phyloP scores from a whole-genome alignment of 345 rosid species.

The Punica granatum region DNA sequence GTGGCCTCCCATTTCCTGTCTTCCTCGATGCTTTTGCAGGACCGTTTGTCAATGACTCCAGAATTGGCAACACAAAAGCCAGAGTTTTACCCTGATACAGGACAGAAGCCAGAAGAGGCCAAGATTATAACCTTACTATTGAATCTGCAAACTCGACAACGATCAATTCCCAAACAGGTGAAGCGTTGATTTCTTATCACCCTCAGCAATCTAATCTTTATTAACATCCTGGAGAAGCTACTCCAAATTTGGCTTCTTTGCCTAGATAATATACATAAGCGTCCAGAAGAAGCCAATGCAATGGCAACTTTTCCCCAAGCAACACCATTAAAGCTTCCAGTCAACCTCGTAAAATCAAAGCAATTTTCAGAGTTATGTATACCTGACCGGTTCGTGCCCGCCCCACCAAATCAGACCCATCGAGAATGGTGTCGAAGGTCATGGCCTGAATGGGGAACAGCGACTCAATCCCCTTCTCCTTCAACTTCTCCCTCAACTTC shows the following conservation, averaged over 20 bases:
- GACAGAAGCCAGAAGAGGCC: background rate
- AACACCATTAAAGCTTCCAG: background rate
- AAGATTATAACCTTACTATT: background rate
- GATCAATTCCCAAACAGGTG: background rate
- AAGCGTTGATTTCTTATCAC: background rate
- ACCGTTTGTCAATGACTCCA: slow-evolving; percentile 81
- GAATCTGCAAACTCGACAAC: background rate
- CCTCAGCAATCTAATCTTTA: background rate
- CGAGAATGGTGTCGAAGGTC: slow-evolving; percentile 65
- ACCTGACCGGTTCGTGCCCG: slow-evolving; percentile 98
- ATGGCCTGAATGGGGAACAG: slow-evolving; percentile 88
- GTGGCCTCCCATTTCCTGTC: slow-evolving; percentile 78
- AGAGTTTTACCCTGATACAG: slow-evolving; percentile 79
- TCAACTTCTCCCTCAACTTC: slow-evolving; percentile 50
- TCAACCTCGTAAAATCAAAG: background rate
- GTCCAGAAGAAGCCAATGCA: background rate
- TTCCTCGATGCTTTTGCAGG: slow-evolving; percentile 45
- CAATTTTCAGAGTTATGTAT: background rate
- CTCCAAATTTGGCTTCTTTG: background rate
- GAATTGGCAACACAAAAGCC: slow-evolving; percentile 92
- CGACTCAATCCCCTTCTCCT: slow-evolving; percentile 67
- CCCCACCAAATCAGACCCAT: slow-evolving; percentile 85
- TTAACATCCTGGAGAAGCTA: background rate
- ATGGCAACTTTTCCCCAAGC: background rate
- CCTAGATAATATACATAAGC: background rate